Percentiles rank a stretch among this genome's conserved stretches.
phyloP scores from a whole-genome alignment of 495 filamentous ascomycete genomes.

The Aspergillus funiculosus region DNA sequence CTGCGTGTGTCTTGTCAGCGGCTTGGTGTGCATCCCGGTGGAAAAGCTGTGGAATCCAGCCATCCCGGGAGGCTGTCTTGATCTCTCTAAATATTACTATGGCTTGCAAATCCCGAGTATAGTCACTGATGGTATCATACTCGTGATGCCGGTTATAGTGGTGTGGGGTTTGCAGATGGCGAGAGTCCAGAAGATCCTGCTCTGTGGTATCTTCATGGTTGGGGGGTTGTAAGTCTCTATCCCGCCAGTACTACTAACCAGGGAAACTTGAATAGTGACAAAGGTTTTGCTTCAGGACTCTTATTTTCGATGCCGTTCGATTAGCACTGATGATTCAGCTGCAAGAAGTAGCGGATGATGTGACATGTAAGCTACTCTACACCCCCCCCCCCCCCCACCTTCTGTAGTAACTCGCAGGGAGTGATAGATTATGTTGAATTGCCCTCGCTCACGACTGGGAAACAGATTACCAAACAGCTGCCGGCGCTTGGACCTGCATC shows the following conservation, averaged over 20 bases:
- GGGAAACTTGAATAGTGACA: no score
- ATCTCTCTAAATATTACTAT: constrained; percentile 28
- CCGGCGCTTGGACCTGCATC: not conserved
- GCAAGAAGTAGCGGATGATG: not conserved
- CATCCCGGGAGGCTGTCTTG: constrained; percentile 27
- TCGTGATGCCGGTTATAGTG: constrained; percentile 45
- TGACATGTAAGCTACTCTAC: not conserved
- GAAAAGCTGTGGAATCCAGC: constrained; percentile 29
- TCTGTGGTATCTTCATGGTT: constrained; percentile 38
- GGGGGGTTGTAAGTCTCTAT: constrained; percentile 37
- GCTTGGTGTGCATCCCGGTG: constrained; percentile 31
- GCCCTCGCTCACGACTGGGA: no score
- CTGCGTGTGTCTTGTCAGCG: constrained; percentile 21
- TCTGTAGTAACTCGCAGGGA: not conserved
- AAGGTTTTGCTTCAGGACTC: no score
- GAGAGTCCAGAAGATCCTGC: constrained; percentile 31
- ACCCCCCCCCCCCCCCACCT: not conserved
- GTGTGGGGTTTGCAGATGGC: constrained; percentile 37
- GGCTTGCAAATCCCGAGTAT: constrained; percentile 39
- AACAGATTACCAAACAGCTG: not conserved
- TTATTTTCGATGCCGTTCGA: not conserved
- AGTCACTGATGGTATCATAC: constrained; percentile 33
- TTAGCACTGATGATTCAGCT: not conserved
- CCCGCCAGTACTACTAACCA: no score
- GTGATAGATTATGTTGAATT: no score